Base-by-base conservation (phyloP, 345 rosid species). In the Luvunga scandens region DNA sequence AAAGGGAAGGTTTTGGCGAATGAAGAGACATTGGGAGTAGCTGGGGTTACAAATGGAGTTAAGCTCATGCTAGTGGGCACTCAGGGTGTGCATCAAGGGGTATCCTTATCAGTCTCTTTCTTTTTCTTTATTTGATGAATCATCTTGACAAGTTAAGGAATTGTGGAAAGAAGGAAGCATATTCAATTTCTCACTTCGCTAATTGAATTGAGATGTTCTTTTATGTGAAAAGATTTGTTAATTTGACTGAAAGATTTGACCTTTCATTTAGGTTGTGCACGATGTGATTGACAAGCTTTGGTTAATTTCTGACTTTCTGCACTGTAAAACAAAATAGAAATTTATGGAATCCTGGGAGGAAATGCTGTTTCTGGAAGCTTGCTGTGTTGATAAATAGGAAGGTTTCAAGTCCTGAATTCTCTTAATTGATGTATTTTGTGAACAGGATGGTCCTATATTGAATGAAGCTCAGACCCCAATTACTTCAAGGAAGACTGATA, bases 81-180 rank as follows among this genome's bases (percentile, higher is more conserved):
- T 33, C 94, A 92, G 81, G 99, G 99, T 62, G 78, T 95, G 24
- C 99, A 95, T 78, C 97, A 93, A 89, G 99, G 99, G 97, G 98
- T 95, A 80, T 24, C 73, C 36, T 66, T 67, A 16, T 27, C 12
- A 68, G 6, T 60, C 53, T 1, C 27, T 1, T 63, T 50, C 66
- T 18, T 63, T 31, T 31, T 62, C 71, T 10, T 3, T 67, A 53
- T 10, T 33, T 57, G 9, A 42, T 9, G 69, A 65, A 61, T 72
- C 2, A 27, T n/a, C 8, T 71, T 68, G 9, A 63, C 8, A 10
- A 13, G 50, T 72, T 71, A 6, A 30, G 62, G n/a, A 31, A 71
- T 10, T 53, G 28, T 57, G 14, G 27, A 4, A 24, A 72, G 28
- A 39, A n/a, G 24, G 24, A 33, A 24, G 66, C 66, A 13, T 59